Evolutionary conservation across 2,329 filamentous ascomycete genomes (phyloP).

Genomic region (Ophiocordyceps camponoti-leonardi): DNA sequence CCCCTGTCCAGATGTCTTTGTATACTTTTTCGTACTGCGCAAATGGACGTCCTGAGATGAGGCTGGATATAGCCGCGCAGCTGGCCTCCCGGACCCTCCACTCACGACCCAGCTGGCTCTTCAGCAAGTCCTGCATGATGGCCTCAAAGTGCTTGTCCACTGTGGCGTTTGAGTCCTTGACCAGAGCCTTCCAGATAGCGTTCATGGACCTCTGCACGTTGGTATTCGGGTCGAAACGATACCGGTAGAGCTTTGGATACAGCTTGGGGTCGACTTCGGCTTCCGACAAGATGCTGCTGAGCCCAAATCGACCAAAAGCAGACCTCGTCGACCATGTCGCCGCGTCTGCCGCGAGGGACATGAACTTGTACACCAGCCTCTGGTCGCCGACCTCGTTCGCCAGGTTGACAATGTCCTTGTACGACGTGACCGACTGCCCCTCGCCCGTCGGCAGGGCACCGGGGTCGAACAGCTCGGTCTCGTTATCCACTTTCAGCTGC

Average conservation of each 20-base stretch:
- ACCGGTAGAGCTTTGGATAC: slow-evolving; percentile 87
- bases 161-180: slow-evolving; percentile 66
- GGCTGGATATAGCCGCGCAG: slow-evolving; percentile 74
- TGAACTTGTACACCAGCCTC: slow-evolving; percentile 93
- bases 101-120: slow-evolving; percentile 74
- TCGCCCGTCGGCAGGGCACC: slow-evolving; percentile 82
- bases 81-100: slow-evolving; percentile 90
- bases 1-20: slow-evolving; percentile 65
- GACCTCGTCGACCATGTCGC: slow-evolving; percentile 96
- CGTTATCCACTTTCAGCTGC: slow-evolving; percentile 66
- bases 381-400: slow-evolving; percentile 96
- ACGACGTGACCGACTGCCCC: slow-evolving; percentile 78
- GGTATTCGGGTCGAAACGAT: slow-evolving; percentile 84
- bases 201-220: slow-evolving; percentile 95
- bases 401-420: slow-evolving; percentile 90
- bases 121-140: slow-evolving; percentile 76
- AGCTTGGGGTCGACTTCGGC: slow-evolving; percentile 81
- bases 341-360: slow-evolving; percentile 91
- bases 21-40: slow-evolving; percentile 71
- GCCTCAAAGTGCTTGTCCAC: slow-evolving; percentile 71
- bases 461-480: slow-evolving; percentile 86
- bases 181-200: slow-evolving; percentile 91
- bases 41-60: slow-evolving; percentile 66
- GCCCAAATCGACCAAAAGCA: slow-evolving; percentile 83
- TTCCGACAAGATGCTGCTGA: slow-evolving; percentile 82